phyloP scores from a whole-genome alignment of 306 rosid genomes.

The Cicer judaicum region DNA sequence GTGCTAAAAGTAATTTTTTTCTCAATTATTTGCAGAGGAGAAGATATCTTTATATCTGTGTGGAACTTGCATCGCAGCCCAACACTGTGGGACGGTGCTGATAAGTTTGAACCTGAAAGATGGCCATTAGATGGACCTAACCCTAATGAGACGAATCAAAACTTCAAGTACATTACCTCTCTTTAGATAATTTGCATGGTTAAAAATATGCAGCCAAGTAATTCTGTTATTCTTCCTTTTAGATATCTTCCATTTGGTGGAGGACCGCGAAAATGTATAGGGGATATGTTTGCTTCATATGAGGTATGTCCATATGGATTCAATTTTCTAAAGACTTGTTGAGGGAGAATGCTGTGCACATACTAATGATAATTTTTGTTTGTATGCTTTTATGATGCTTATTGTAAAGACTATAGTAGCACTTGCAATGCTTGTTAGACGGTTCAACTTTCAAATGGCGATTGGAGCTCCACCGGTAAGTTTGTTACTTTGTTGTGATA shows the following conservation, averaged over 20 bases:
- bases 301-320: constrained; percentile 63
- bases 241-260: constrained; percentile 98
- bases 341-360: constrained; percentile 11
- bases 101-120: constrained; percentile 87
- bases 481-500: constrained; percentile 36
- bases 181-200: constrained; percentile 28
- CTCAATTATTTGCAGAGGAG: constrained; percentile 66
- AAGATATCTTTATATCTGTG: constrained; percentile 88
- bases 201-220: constrained; percentile 2
- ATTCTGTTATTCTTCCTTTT: constrained; percentile 39
- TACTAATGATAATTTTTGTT: constrained; percentile 33
- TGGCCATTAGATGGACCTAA: constrained; percentile 97
- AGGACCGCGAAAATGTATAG: constrained; percentile 91
- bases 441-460: constrained; percentile 88
- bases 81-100: constrained; percentile 81
- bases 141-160: constrained; percentile 95
- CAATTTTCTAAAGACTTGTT: background rate
- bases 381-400: constrained; percentile 34
- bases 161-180: constrained; percentile 64
- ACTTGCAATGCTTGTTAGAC: constrained; percentile 83
- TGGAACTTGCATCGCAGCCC: constrained; percentile 98
- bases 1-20: background rate
- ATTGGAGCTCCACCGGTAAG: constrained; percentile 92
- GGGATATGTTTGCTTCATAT: constrained; percentile 89
- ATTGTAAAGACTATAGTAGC: constrained; percentile 78